Base-by-base conservation (phyloP, 352 stramenopile genomes). In the Phytophthora vignae region DNA sequence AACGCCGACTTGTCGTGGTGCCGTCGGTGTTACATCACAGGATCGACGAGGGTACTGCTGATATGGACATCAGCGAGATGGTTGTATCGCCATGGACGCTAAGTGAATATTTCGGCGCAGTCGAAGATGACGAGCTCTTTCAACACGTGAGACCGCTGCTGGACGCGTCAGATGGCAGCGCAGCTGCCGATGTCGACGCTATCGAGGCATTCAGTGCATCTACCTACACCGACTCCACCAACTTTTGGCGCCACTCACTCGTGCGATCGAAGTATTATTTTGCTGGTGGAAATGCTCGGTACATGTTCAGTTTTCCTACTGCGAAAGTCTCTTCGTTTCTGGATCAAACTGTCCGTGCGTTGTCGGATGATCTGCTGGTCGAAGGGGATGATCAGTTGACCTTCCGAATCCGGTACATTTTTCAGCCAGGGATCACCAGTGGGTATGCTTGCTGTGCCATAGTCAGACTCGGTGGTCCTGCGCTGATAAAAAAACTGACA, bases 191-290 rank as follows among this genome's bases (percentile, higher is more conserved):
- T 54, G 38, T 10, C 22, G 25, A 44, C 29, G 10, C 29, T 25
- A 44, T n/a, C 53, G 53, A 48, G 40, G 5, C 40, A 19, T 15
- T 70, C 44, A 33, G 56, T 57, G 11, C 53, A 42, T 58, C 53
- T 3, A 29, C 36, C 36, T 17, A 68, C 38, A 21, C 25, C 3
- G 58, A 42, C 38, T 22, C 61, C 9, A 10, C 21, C 33, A 60
- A 40, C 25, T 8, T 36, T 17, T 48, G 11, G 40, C 63, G 55
- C 25, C 27, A 54, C 17, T 33, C 33, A 17, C 31, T 71, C 4
- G 46, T 55, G 9, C 21, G 33, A 44, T 54, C 55, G 22, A 71
- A 71, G 55, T 60, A 67, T 17, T 60, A 55, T n/a, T 67, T 60
- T 42, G 60, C 50, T 31, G 60, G 60, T 33, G 63, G 44, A 36